A percentile compares a stretch with the other conserved stretches of the same genome.
phyloP scores from a whole-genome alignment of 306 rosid species.

The Pachyrhizus erosus region DNA sequence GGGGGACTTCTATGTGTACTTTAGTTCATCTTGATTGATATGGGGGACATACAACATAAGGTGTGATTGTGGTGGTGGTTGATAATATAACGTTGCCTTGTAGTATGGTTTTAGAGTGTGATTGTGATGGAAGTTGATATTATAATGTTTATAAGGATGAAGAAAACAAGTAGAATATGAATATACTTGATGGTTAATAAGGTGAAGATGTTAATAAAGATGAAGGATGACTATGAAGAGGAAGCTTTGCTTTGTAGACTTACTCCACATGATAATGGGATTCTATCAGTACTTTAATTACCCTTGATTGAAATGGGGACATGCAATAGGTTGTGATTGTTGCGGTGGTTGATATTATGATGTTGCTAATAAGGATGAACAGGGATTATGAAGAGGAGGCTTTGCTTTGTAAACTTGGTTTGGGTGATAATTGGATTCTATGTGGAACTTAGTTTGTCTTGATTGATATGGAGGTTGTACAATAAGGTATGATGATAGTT shows the following conservation, averaged over 20 bases:
- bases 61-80: background rate
- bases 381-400: background rate
- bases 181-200: background rate
- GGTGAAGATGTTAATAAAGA: slow-evolving; percentile 2
- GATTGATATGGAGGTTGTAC: background rate
- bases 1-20: background rate
- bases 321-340: background rate
- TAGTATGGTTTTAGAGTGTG: background rate
- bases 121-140: too few species aligned
- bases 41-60: background rate
- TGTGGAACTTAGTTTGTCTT: background rate
- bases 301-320: background rate
- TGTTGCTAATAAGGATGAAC: slow-evolving; percentile 9
- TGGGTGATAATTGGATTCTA: background rate
- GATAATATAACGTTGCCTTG: background rate
- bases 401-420: background rate
- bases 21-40: slow-evolving; percentile 12
- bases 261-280: background rate
- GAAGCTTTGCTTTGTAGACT: background rate
- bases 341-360: slow-evolving; percentile 6
- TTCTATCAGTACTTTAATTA: background rate
- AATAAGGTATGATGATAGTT: background rate
- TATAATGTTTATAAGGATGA: slow-evolving; percentile 9
- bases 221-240: background rate
- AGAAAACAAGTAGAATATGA: background rate